Evolutionary conservation across 2,329 filamentous ascomycete species (phyloP), one percentile per base, ranked within the genome.

Genomic region (Aureobasidium sp.): DNA sequence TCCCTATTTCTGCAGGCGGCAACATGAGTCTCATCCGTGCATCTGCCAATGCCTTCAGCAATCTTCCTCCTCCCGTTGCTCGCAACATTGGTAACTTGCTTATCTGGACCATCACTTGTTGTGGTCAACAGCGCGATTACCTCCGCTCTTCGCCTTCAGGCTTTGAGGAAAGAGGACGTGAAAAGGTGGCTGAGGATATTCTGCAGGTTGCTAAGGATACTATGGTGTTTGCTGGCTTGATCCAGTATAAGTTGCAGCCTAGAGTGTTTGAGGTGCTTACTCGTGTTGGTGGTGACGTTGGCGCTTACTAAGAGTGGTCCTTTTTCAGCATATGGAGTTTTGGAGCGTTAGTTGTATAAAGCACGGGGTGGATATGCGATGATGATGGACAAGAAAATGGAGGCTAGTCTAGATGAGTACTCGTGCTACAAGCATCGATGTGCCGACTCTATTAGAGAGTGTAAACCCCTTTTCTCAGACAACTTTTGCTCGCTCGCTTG

Each of bases 81-180:
- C 87, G 90, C 72, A 96, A 94, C 69, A 86, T 97, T 68, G 93
- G 93, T 21, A 91, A 93, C 74, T 81, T 97, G 64, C 82, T 99
- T 65, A 88, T 96, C 78, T 97, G 94, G 94, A 91, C 91, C 53
- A 90, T 99, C 67, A 83, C 88, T 44, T 91, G 89, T 76, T 95
- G 92, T 75, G 87, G 88, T 54, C 83, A 86, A 61, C 88, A 96
- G 75, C 84, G 90, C 64, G 86, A 89, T 68, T 79, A 86, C 64
- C 81, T 95, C 50, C 65, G 67, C 60, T 25, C 44, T 2, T 59
- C 57, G 7, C 67, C 39, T 5, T 37, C 59, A 3, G 49, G 59
- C 41, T 61, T 54, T 14, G 59, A 61, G 32, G 58, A 62, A 51
- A 29, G 61, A 9, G 63, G 63, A 16, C 25, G 50, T n/a, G 61